phyloP scores from a whole-genome alignment of 257 asterid genomes.

The Plantago elongata region DNA sequence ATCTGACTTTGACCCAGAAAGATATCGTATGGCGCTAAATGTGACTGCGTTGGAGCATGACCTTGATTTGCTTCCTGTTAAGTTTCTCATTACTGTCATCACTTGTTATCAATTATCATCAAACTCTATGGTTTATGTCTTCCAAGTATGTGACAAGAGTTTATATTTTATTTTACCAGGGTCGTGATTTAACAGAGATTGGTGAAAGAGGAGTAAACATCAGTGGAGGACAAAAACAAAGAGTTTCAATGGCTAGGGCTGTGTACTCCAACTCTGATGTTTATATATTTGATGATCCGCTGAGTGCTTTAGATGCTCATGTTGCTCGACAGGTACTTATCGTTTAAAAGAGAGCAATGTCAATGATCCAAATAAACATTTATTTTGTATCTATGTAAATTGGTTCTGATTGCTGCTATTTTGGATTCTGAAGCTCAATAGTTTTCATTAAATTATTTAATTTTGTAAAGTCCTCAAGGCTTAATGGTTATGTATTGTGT shows the following conservation, averaged over 20 bases:
- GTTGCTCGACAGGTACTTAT: constrained; percentile 69
- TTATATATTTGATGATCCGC: constrained; percentile 82
- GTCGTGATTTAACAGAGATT: constrained; percentile 84
- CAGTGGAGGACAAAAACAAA: constrained; percentile 94
- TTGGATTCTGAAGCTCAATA: neutral
- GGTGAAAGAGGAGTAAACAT: constrained; percentile 95
- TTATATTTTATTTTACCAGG: constrained; percentile 41
- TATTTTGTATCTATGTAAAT: too few relatives aligned
- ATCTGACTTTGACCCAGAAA: constrained; percentile 58
- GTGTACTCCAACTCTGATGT: constrained; percentile 82
- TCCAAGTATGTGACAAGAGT: neutral
- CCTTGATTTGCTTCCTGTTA: constrained; percentile 78
- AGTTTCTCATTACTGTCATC: constrained; percentile 26
- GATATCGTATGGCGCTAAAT: constrained; percentile 65
- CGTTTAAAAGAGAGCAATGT: neutral
- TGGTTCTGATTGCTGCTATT: too few relatives aligned
- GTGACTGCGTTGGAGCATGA: constrained; percentile 74
- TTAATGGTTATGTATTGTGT: constrained; percentile 2
- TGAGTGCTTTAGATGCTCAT: constrained; percentile 87
- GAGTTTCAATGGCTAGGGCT: constrained; percentile 95
- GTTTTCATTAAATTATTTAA: neutral
- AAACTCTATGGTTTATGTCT: neutral
- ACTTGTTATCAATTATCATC: constrained; percentile 3
- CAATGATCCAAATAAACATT: neutral
- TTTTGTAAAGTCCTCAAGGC: too few relatives aligned